These are phyloP conservation scores for Vachellia collinsii DNA, from an alignment of 306 rosid species.

Conservation along the genomic window DNA sequence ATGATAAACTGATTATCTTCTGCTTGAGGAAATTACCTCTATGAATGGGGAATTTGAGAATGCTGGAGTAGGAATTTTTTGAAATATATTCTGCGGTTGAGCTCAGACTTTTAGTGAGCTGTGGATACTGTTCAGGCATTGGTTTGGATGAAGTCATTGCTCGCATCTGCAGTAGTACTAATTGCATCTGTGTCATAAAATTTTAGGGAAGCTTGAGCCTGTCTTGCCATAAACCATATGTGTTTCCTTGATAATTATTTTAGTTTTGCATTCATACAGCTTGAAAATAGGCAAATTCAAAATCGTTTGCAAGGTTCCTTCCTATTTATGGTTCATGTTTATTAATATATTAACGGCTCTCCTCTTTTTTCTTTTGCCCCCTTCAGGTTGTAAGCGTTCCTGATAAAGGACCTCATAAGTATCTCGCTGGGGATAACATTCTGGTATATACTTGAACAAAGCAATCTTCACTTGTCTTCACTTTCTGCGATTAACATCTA, in stretches of 20 bases:
- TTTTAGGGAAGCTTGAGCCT: background rate
- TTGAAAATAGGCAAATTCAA: background rate
- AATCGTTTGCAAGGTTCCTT: slow-evolving; percentile 18
- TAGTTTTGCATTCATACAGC: slow-evolving; percentile 1
- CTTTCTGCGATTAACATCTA: slow-evolving; percentile 18
- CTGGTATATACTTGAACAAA: slow-evolving; percentile 51
- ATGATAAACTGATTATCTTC: background rate
- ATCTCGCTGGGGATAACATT: slow-evolving; percentile 58
- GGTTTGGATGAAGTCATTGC: slow-evolving; percentile 20
- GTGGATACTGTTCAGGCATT: background rate
- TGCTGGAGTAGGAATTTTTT: background rate
- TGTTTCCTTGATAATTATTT: background rate
- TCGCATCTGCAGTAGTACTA: background rate
- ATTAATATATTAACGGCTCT: slow-evolving; percentile 20
- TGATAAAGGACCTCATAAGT: slow-evolving; percentile 66
- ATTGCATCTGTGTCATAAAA: background rate
- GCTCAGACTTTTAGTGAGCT: slow-evolving; percentile 14
- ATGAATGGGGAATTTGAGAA: background rate
- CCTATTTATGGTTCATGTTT: background rate
- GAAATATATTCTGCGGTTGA: background rate
- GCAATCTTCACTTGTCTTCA: background rate
- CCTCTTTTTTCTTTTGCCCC: background rate
- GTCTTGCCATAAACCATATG: background rate
- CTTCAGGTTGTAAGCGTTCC: slow-evolving; percentile 68
- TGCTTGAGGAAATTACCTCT: background rate